Percentiles rank a stretch among this genome's conserved stretches.
Conservation (phyloP, 2,329 filamentous ascomycete species). For the Apiospora malaysiana region DNA sequence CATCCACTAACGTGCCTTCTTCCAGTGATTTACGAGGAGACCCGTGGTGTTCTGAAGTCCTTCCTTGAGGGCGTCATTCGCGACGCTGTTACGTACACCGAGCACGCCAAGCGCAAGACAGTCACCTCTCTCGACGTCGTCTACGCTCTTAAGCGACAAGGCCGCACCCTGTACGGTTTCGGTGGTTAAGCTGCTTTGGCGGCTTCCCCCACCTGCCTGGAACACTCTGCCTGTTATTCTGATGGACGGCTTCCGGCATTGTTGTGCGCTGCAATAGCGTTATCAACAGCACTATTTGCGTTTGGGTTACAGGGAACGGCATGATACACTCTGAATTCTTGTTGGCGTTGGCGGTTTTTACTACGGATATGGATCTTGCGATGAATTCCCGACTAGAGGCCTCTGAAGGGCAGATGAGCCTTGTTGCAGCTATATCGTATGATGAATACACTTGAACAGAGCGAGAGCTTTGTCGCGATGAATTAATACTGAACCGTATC, state of each 20-base stretch:
- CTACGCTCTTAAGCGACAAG: slow-evolving; percentile 69
- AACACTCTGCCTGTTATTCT: not conserved
- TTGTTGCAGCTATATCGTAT: slow-evolving; percentile 14
- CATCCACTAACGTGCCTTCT: slow-evolving; percentile 28
- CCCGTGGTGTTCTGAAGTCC: slow-evolving; percentile 81
- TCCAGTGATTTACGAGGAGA: slow-evolving; percentile 82
- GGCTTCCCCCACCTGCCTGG: not conserved
- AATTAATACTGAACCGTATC: not conserved
- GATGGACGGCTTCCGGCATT: not conserved
- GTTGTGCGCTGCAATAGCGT: slow-evolving; percentile 8
- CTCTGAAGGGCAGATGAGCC: slow-evolving; percentile 21
- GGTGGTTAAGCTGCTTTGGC: slow-evolving; percentile 56
- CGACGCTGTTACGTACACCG: slow-evolving; percentile 81
- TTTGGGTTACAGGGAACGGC: slow-evolving; percentile 20
- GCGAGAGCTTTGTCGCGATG: slow-evolving; percentile 2
- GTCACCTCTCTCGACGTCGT: slow-evolving; percentile 70
- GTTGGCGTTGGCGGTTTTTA: slow-evolving; percentile 21
- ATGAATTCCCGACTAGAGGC: slow-evolving; percentile 20
- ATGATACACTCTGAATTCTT: slow-evolving; percentile 23
- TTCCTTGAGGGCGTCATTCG: slow-evolving; percentile 84
- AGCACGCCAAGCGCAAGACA: slow-evolving; percentile 82
- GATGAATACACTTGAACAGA: slow-evolving; percentile 19
- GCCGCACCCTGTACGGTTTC: slow-evolving; percentile 72
- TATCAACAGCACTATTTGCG: slow-evolving; percentile 11
- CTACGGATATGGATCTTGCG: slow-evolving; percentile 12